Evolutionary conservation across 768 basidiomycete genomes (phyloP), one percentile per base, ranked within the genome.

Genomic region (Termitomyces bulborhizus): DNA sequence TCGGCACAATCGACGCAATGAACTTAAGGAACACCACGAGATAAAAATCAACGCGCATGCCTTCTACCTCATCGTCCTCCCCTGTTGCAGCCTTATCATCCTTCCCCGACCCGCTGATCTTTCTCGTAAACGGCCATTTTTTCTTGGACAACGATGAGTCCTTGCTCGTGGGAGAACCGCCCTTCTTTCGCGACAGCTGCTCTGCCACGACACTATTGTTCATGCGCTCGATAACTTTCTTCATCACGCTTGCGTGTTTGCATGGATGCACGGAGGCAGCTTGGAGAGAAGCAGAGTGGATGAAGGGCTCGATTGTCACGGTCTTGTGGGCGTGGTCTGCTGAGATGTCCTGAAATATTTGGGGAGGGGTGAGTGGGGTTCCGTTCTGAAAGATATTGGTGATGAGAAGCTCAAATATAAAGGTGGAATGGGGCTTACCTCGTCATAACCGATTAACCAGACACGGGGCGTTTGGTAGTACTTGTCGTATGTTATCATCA

Each of bases 401-500:
- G 41, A 44, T 63, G 34, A 57, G 34, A 42, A 37, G 24, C n/a
- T 3, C n/a, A 21, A 21, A 24, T 1, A 27, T 13, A 5, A 31
- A 46, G 40, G 49, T 46, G 37, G 39, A 48, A 46, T 54, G 32
- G 24, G 50, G 46, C 60, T 54, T 59, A 90, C 93, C 83, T 98
- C 97, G 67, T 98, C 95, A 67, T 98, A 98, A 18, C 97, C 97
- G 60, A 95, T 83, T 56, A 99, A 74, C 97, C 97, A 99, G 68
- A 98, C 89, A 62, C 96, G 84, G 24, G 97, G 97, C 12, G 95
- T 98, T 71, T 98, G 97, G 72, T 99, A 98, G 72, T 95, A 96
- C 76, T 98, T 99, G 81, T 99, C 97, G 70, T 98, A 99, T 46
- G 92, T 93, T 76, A 99, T 98, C 88, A 97, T 92, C 65, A 98